These are phyloP conservation scores for Cryptococcus maquisensis DNA, from an alignment of 1,284 basidiomycete species.

Conservation along the genomic window DNA sequence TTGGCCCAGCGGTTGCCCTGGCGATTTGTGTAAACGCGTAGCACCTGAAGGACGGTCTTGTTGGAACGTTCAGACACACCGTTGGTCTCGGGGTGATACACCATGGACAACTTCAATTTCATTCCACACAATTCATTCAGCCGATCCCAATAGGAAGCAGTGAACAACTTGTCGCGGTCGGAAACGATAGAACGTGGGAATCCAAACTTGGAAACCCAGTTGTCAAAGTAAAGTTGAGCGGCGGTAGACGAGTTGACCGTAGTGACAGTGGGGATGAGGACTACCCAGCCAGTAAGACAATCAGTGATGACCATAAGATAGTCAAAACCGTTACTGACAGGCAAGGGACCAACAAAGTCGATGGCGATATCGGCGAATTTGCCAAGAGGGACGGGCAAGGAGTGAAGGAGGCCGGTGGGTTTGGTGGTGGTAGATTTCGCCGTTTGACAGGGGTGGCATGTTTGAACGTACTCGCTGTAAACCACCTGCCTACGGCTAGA, in stretches of 20 bases:
- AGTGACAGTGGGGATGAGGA: not conserved
- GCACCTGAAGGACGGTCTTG: not conserved
- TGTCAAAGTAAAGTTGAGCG: not conserved
- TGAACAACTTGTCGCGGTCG: not conserved
- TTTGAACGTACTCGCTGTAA: not conserved
- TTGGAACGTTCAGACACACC: not conserved
- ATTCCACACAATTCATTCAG: not conserved
- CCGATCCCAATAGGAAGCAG: not conserved
- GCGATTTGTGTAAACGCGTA: not conserved
- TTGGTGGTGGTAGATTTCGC: not conserved
- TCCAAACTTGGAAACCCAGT: not conserved
- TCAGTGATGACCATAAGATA: not conserved
- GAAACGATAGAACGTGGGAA: not conserved
- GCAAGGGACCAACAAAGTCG: not conserved
- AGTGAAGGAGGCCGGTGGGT: not conserved
- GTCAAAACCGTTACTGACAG: not conserved
- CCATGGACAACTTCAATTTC: not conserved
- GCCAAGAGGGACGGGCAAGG: not conserved
- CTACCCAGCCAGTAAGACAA: not conserved
- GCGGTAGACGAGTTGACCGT: not conserved
- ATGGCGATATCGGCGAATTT: slow-evolving; percentile 1
- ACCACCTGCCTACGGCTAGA: no score
- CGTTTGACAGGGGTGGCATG: not conserved
- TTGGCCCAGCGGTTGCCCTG: not conserved
- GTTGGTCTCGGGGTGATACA: not conserved